These are phyloP conservation scores for Thuidium tamariscinum DNA, from an alignment of 225 moss, liverwort and hornwort species.

Conservation along the genomic window DNA sequence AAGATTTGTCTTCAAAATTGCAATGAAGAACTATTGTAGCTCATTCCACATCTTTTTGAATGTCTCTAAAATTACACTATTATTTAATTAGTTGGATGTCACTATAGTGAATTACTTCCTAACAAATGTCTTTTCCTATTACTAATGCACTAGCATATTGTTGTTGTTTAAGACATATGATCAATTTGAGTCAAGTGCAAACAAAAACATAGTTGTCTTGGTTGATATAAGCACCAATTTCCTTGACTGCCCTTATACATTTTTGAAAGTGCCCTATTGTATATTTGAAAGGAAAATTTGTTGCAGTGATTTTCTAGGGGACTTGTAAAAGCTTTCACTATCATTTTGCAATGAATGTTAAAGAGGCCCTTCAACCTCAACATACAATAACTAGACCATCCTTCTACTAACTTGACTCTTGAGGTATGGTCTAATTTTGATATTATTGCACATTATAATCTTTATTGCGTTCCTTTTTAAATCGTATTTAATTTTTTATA, in stretches of 20 bases:
- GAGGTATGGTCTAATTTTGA: accelerated
- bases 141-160: too few species aligned
- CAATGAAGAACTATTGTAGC: too few species aligned
- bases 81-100: too few species aligned
- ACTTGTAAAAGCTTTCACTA: not conserved
- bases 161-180: too few species aligned
- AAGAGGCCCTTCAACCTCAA: not conserved
- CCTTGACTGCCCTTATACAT: not conserved
- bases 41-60: too few species aligned
- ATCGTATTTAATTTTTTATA: not conserved
- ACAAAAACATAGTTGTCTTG: too few species aligned
- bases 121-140: too few species aligned
- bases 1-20: too few species aligned
- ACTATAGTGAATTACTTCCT: too few species aligned
- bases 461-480: not conserved
- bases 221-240: too few species aligned
- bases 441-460: not conserved
- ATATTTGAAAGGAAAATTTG: not conserved
- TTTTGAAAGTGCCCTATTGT: not conserved
- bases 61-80: too few species aligned
- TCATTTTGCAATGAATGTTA: not conserved
- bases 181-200: too few species aligned
- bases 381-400: not conserved
- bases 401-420: not conserved
- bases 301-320: not conserved